Percentiles rank a stretch among this genome's conserved stretches.
phyloP scores from a whole-genome alignment of 257 asterid genomes.

The Fraxinus pennsylvanica region DNA sequence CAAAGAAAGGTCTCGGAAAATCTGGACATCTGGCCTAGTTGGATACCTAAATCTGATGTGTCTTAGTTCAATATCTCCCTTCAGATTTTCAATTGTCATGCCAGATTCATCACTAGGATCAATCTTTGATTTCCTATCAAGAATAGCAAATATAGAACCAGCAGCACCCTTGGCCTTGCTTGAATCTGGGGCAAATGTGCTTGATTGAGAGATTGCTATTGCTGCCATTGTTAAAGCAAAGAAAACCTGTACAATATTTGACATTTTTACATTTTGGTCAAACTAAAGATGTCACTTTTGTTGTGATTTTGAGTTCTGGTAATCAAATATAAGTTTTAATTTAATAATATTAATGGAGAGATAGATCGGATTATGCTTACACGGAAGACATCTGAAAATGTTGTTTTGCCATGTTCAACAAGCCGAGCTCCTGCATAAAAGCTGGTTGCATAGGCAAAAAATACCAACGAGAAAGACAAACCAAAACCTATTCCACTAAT shows the following conservation, averaged over 20 bases:
- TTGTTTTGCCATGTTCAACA: constrained; percentile 45
- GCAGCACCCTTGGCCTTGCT: constrained; percentile 57
- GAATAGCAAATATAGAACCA: constrained; percentile 54
- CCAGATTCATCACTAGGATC: constrained; percentile 64
- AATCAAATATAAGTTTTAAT: neutral
- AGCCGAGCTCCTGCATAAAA: constrained; percentile 66
- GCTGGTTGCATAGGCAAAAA: constrained; percentile 48
- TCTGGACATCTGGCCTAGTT: constrained; percentile 51
- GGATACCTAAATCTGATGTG: constrained; percentile 62
- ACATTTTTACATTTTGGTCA: neutral
- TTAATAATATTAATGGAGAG: too few relatives aligned
- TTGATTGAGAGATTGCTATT: constrained; percentile 53
- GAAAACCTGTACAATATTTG: constrained; percentile 44
- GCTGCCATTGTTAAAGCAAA: constrained; percentile 59
- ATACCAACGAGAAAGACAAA: constrained; percentile 44
- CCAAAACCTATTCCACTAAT: constrained; percentile 62
- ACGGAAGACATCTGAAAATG: constrained; percentile 48
- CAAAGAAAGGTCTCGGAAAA: constrained; percentile 53
- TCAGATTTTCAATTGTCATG: constrained; percentile 34
- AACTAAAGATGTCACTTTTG: neutral
- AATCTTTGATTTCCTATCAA: constrained; percentile 57
- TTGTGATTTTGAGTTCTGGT: neutral
- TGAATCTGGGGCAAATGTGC: constrained; percentile 62
- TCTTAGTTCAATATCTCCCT: constrained; percentile 56
- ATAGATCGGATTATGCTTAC: constrained; percentile 30